Evolutionary conservation across 805 yeast species (phyloP), one percentile per base, ranked within the genome.

Genomic region (Wickerhamomyces mucosus): DNA sequence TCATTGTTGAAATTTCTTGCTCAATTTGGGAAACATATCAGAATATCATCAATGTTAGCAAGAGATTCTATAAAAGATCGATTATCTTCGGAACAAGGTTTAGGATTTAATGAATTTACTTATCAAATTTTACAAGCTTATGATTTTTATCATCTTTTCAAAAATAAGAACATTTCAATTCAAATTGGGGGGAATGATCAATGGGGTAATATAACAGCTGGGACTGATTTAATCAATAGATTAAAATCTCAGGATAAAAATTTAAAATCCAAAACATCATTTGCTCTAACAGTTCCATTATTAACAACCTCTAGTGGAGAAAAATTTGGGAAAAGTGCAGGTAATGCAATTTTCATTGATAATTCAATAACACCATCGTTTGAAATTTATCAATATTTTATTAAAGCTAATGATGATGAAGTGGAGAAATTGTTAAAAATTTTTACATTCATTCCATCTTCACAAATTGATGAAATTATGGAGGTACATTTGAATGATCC

Each of bases 181-280:
- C 97, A 92, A 59, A 76, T 82, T 21, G 98, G 98, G 16, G 98
- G 98, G 6, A 86, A 82, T 50, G 98, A 92, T 53, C 98, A 92
- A 56, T 92, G 96, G 86, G 98, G 98, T 1, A 92, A 92, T 48
- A 92, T 92, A 37, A 84, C 94, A 2, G 96, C 97, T 1, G 98
- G 98, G 0, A 71, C 83, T 24, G 98, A 92, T 47, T 64, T 92
- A 36, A 85, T 88, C 24, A 64, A 78, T 1, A 61, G 95, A 39
- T 51, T 82, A 18, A 54, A 43, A 45, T 54, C 38, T 43, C 43
- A 33, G 32, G 42, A 19, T 19, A 38, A 32, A 26, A 33, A 25
- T 33, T 39, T 36, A 11, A 41, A 40, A 33, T 32, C 54, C 36
- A 41, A 48, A 21, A 53, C 58, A 2, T 67, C 72, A 4, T 82